A percentile compares a stretch with the other conserved stretches of the same genome.
These are phyloP conservation scores for Schwanniomyces sp. DNA, from an alignment of 805 yeast species.

Conservation along the genomic window DNA sequence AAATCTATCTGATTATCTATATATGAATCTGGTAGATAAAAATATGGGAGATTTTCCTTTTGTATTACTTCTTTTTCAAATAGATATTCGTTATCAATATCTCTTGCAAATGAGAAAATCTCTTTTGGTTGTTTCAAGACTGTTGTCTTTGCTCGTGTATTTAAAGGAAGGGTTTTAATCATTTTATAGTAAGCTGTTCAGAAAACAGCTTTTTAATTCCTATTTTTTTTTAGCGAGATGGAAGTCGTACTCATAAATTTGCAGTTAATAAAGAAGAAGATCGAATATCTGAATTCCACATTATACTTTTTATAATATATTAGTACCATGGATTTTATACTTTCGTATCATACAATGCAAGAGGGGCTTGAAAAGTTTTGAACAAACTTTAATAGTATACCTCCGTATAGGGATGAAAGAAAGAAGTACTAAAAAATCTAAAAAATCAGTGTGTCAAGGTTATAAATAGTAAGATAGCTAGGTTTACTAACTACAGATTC, in stretches of 20 bases:
- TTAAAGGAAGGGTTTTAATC: slow-evolving; percentile 39
- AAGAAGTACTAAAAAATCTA: too few relatives aligned
- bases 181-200: slow-evolving; percentile 5
- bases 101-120: slow-evolving; percentile 63
- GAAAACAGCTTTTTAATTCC: neutral
- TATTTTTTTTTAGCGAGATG: neutral
- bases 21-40: slow-evolving; percentile 74
- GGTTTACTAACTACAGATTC: too few relatives aligned
- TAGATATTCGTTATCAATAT: slow-evolving; percentile 45
- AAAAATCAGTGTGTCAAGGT: too few relatives aligned
- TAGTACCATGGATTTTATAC: neutral
- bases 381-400: too few relatives aligned
- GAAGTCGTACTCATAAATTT: neutral
- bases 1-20: slow-evolving; percentile 64
- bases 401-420: too few relatives aligned
- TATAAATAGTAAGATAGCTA: too few relatives aligned
- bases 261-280: neutral
- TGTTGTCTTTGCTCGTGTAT: slow-evolving; percentile 58
- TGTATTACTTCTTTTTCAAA: slow-evolving; percentile 46
- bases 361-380: too few relatives aligned
- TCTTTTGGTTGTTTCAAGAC: slow-evolving; percentile 87
- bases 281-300: neutral
- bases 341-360: too few relatives aligned
- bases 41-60: slow-evolving; percentile 60
- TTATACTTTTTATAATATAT: neutral